A percentile compares a stretch with the other conserved stretches of the same genome.
Evolutionary conservation across 2,329 filamentous ascomycete genomes (phyloP).

Genomic region (Fusarium lateritium): DNA sequence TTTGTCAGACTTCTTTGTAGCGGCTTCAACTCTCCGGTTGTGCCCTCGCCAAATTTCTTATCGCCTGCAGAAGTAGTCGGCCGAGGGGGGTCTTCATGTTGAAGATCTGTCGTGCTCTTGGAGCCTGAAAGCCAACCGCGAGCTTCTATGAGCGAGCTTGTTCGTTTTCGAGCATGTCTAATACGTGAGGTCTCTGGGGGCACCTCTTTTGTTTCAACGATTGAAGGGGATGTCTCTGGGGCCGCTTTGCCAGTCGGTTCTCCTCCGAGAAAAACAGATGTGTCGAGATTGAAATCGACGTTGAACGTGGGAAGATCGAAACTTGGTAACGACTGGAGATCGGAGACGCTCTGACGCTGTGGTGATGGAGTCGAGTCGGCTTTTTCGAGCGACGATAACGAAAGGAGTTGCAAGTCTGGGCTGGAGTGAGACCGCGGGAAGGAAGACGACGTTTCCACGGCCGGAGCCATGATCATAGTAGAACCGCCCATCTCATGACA

Average conservation of each 20-base stretch:
- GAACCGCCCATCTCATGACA: conserved; percentile 57
- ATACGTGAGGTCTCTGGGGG: conserved; percentile 36
- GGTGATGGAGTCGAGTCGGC: conserved; percentile 42
- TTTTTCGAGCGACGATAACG: conserved; percentile 49
- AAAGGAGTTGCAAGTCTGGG: conserved; percentile 49
- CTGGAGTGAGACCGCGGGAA: conserved; percentile 56
- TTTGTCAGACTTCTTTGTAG: conserved; percentile 57
- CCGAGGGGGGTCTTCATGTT: conserved; percentile 43
- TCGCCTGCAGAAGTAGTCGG: conserved; percentile 49
- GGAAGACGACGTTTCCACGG: conserved; percentile 51
- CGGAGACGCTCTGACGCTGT: conserved; percentile 38
- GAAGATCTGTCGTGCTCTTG: conserved; percentile 55
- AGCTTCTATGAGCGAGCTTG: conserved; percentile 63
- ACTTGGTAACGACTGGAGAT: conserved; percentile 34
- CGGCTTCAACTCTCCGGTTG: conserved; percentile 46
- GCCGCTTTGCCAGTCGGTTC: conserved; percentile 33
- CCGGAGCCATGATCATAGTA: conserved; percentile 58
- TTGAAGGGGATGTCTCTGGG: conserved; percentile 31
- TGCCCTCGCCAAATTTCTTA: conserved; percentile 37
- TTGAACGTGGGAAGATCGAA: conserved; percentile 70
- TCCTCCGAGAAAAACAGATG: conserved; percentile 58
- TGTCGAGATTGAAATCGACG: conserved; percentile 64
- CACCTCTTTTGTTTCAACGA: conserved; percentile 44
- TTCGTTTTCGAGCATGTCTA: conserved; percentile 54
- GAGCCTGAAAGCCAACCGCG: conserved; percentile 68